These are phyloP conservation scores for Mycena kentingensis DNA, from an alignment of 768 basidiomycete species.

Conservation along the genomic window DNA sequence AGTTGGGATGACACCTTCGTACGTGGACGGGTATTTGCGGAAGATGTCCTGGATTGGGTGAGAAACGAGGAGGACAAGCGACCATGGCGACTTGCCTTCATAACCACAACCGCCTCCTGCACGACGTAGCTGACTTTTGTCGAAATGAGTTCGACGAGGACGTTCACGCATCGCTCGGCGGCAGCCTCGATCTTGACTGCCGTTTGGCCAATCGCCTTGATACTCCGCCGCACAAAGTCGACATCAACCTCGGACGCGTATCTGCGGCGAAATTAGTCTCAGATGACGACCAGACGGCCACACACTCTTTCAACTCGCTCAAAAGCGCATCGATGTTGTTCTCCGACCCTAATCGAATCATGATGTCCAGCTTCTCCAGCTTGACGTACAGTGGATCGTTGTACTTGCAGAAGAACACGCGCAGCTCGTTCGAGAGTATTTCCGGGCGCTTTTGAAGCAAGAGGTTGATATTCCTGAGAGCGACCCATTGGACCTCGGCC, in stretches of 20 bases:
- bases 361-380: slow-evolving; percentile 97
- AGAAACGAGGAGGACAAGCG: background rate
- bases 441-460: slow-evolving; percentile 92
- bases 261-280: slow-evolving; percentile 40
- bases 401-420: slow-evolving; percentile 99
- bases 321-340: slow-evolving; percentile 92
- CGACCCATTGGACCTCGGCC: slow-evolving; percentile 98
- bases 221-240: slow-evolving; percentile 93
- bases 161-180: slow-evolving; percentile 93
- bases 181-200: slow-evolving; percentile 94
- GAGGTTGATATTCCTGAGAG: slow-evolving; percentile 93
- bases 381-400: slow-evolving; percentile 99
- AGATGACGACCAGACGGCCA: slow-evolving; percentile 7
- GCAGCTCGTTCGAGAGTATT: slow-evolving; percentile 92
- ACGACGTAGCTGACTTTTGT: slow-evolving; percentile 97
- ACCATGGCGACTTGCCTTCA: slow-evolving; percentile 81
- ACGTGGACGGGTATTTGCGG: slow-evolving; percentile 93
- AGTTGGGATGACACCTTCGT: slow-evolving; percentile 95
- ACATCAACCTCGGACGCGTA: slow-evolving; percentile 98
- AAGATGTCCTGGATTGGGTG: slow-evolving; percentile 79
- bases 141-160: slow-evolving; percentile 87
- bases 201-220: slow-evolving; percentile 95
- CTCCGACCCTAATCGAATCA: slow-evolving; percentile 90
- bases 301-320: slow-evolving; percentile 94
- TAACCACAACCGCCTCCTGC: slow-evolving; percentile 96